Percentiles rank a stretch among this genome's conserved stretches.
Conservation (phyloP, 73 alveolate species). For the Paramecium bursaria region DNA sequence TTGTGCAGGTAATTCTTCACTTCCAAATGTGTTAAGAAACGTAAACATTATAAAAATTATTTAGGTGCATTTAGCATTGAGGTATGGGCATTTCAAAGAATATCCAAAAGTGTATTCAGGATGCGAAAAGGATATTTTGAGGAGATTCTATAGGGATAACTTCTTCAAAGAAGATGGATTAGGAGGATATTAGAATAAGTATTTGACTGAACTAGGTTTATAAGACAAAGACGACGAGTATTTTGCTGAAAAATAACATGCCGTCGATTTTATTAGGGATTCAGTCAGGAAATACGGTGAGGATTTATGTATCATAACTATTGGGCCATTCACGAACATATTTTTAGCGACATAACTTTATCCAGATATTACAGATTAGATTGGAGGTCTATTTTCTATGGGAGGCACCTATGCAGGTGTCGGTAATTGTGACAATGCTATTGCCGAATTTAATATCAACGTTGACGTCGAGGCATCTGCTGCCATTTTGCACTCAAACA, state of each 20-base stretch:
- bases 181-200: constrained; percentile 40
- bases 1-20: constrained; percentile 49
- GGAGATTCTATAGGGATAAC: constrained; percentile 52
- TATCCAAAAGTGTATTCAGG: constrained; percentile 46
- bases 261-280: constrained; percentile 41
- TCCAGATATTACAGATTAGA: constrained; percentile 43
- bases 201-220: constrained; percentile 14
- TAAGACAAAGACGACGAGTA: constrained; percentile 20
- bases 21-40: constrained; percentile 37
- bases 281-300: constrained; percentile 42
- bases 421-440: constrained; percentile 35
- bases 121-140: constrained; percentile 19
- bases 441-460: constrained; percentile 36
- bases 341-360: neutral
- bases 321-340: constrained; percentile 49
- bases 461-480: constrained; percentile 45
- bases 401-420: constrained; percentile 59
- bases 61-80: constrained; percentile 2
- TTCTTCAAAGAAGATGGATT: constrained; percentile 38
- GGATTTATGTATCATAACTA: constrained; percentile 44
- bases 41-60: neutral
- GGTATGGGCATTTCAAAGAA: constrained; percentile 43
- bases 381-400: constrained; percentile 56
- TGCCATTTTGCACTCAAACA: constrained; percentile 4
- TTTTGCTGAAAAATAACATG: constrained; percentile 35